Percentiles rank a stretch among this genome's conserved stretches.
Conservation (phyloP, 306 rosid species). For the Lagenaria siceraria region DNA sequence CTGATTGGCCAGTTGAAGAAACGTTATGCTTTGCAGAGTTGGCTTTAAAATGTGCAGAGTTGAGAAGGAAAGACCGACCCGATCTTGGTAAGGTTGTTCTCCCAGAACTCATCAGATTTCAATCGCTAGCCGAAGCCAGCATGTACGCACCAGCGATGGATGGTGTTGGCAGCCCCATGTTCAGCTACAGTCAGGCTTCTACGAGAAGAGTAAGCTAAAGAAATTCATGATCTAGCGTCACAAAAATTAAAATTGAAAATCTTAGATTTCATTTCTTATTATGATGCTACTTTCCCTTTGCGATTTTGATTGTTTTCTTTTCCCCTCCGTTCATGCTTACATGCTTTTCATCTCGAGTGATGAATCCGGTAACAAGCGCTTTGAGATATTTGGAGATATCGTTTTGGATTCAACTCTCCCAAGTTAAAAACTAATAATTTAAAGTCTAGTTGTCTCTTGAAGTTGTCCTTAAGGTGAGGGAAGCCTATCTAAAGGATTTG, state of each 20-base stretch:
- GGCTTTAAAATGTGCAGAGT: constrained; percentile 63
- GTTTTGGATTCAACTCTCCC: not conserved
- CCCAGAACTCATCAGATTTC: constrained; percentile 52
- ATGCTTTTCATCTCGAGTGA: not conserved
- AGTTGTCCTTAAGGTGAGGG: not conserved
- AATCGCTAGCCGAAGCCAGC: constrained; percentile 39
- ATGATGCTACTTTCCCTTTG: not conserved
- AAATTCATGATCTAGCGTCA: not conserved
- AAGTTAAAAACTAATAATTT: too few relatives aligned
- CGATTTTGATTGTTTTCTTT: not conserved
- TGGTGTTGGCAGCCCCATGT: constrained; percentile 2
- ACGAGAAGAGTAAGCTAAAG: not conserved
- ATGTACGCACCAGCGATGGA: not conserved
- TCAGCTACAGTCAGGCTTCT: not conserved
- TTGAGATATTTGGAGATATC: not conserved
- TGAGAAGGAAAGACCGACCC: constrained; percentile 71
- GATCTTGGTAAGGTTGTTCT: constrained; percentile 56
- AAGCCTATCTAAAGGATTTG: not conserved
- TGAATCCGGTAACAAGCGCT: not conserved
- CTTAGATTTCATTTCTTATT: not conserved
- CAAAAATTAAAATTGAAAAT: not conserved
- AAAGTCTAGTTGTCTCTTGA: not conserved
- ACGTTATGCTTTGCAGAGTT: constrained; percentile 46
- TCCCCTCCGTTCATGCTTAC: not conserved
- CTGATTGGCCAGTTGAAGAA: constrained; percentile 70